A percentile compares a stretch with the other conserved stretches of the same genome.
phyloP scores from a whole-genome alignment of 192 early-diverging fungal species.

The Coemansia sp. region DNA sequence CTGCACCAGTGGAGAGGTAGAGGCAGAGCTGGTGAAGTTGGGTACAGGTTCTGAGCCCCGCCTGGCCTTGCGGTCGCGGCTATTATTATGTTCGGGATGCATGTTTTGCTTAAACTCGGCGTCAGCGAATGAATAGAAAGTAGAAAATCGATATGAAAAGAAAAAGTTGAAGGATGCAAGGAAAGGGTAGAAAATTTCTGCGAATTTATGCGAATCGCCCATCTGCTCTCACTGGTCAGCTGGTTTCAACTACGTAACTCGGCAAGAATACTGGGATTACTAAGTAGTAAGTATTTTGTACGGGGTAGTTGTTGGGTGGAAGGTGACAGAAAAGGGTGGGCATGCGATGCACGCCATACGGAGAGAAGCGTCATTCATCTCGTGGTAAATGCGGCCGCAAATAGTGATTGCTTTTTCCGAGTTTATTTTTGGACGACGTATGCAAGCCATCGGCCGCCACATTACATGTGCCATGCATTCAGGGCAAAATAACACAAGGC shows the following conservation, averaged over 20 bases:
- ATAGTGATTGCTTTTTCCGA: too few relatives aligned
- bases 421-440: neutral
- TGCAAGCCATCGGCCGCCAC: conserved; percentile 1
- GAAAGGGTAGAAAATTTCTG: neutral
- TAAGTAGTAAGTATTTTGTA: neutral
- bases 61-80: neutral
- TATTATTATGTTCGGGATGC: neutral
- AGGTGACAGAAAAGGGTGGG: neutral
- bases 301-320: neutral
- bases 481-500: neutral
- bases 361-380: neutral
- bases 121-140: neutral
- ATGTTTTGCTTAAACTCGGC: neutral
- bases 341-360: neutral
- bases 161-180: too few relatives aligned
- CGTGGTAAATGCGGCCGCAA: neutral
- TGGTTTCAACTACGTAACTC: neutral
- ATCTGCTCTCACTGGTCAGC: neutral
- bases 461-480: conserved; percentile 1
- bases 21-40: neutral
- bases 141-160: neutral
- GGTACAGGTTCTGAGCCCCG: neutral
- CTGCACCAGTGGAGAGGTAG: neutral
- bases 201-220: neutral
- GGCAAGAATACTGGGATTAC: neutral